Evolutionary conservation across 148 eudicot genomes (phyloP).

Genomic region (Dysphania ambrosioides): DNA sequence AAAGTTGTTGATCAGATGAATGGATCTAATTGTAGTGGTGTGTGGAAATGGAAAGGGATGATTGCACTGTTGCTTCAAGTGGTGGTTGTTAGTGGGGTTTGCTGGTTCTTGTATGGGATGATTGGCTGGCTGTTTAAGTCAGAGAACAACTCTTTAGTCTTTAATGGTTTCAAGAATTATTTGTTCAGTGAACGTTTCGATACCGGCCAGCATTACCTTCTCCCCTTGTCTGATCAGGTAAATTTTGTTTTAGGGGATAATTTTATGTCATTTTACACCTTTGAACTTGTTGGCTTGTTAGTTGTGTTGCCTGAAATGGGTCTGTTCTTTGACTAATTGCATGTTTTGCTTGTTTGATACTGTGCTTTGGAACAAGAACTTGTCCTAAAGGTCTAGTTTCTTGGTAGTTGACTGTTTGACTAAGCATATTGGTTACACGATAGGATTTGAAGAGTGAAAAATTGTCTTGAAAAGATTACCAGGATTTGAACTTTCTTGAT

Average conservation of each 20-base stretch:
- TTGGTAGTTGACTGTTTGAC: too few species aligned
- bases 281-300: neutral
- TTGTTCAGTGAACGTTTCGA: conserved; percentile 20
- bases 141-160: conserved; percentile 22
- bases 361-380: neutral
- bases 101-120: conserved; percentile 38
- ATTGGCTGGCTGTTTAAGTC: conserved; percentile 19
- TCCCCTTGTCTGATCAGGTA: conserved; percentile 26
- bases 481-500: too few species aligned
- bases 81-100: conserved; percentile 34
- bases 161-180: conserved; percentile 24
- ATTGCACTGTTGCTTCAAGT: conserved; percentile 32
- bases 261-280: neutral
- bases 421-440: too few species aligned
- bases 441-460: too few species aligned
- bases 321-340: neutral
- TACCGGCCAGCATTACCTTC: conserved; percentile 26
- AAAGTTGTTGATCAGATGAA: conserved; percentile 35
- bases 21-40: conserved; percentile 34
- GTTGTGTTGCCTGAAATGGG: conserved; percentile 12
- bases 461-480: too few species aligned
- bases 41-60: conserved; percentile 41
- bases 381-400: neutral
- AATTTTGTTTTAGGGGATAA: neutral
- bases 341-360: neutral